These are phyloP conservation scores for Cystobasidium ongulense DNA, from an alignment of 768 basidiomycete genomes.

Conservation along the genomic window DNA sequence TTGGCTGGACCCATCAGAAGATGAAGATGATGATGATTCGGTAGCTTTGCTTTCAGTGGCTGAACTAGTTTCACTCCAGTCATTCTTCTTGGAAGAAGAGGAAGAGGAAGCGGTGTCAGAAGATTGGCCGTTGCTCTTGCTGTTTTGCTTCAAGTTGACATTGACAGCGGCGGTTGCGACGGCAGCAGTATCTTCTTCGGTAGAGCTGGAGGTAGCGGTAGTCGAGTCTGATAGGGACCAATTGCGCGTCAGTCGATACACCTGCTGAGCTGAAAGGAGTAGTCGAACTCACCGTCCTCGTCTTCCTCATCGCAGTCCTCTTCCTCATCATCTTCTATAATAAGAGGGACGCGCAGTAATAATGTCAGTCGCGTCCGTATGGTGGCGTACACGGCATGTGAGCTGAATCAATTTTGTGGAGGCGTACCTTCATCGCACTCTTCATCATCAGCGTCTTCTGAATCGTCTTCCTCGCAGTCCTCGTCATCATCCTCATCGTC, in stretches of 20 bases:
- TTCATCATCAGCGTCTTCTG: constrained; percentile 8
- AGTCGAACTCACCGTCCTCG: not conserved
- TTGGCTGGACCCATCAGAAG: not conserved
- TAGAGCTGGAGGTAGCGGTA: too few species aligned
- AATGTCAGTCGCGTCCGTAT: not conserved
- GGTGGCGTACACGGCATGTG: not conserved
- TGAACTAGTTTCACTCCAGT: not conserved
- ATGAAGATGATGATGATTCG: not conserved
- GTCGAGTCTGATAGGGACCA: too few species aligned
- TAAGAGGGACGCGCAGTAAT: not conserved
- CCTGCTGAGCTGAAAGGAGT: not conserved
- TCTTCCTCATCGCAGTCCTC: constrained; percentile 9
- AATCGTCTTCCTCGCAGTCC: not conserved
- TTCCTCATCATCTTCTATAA: constrained; percentile 1
- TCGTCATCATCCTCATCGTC: not conserved
- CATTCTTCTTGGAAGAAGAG: not conserved
- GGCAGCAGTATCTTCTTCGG: not conserved
- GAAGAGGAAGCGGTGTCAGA: too few species aligned
- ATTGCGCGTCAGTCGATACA: not conserved
- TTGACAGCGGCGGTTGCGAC: not conserved
- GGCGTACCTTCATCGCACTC: not conserved
- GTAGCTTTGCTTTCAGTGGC: not conserved
- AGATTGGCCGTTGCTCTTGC: not conserved
- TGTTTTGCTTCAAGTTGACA: not conserved
- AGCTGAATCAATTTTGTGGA: not conserved